phyloP scores from a whole-genome alignment of 345 rosid species.

The Eucalyptus tenuipes region DNA sequence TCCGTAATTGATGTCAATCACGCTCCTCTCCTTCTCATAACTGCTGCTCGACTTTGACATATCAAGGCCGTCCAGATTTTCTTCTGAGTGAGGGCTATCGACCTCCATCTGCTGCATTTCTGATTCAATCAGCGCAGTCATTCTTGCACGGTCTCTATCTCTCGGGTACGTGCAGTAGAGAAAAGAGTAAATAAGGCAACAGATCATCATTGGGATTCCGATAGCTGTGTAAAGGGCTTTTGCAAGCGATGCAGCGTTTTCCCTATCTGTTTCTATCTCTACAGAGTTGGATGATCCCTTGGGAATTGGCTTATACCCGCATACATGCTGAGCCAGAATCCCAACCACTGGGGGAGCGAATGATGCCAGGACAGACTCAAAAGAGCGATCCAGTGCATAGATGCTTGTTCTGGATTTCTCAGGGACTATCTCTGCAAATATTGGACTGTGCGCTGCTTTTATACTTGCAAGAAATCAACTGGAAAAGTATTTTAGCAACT shows the following conservation, averaged over 20 bases:
- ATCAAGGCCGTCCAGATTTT: constrained; percentile 2
- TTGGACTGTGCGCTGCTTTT: constrained; percentile 38
- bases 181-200: constrained; percentile 68
- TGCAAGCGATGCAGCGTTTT: constrained; percentile 64
- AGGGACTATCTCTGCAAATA: constrained; percentile 92
- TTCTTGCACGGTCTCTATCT: constrained; percentile 63
- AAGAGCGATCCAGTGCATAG: constrained; percentile 67
- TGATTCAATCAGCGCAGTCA: constrained; percentile 56
- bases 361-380: constrained; percentile 68
- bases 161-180: constrained; percentile 70
- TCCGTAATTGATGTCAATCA: constrained; percentile 18
- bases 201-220: constrained; percentile 58
- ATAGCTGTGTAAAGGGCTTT: constrained; percentile 75
- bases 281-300: constrained; percentile 22
- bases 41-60: neutral
- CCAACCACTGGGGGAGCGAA: constrained; percentile 85
- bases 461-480: neutral
- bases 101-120: constrained; percentile 39
- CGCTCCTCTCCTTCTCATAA: constrained; percentile 1
- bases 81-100: neutral
- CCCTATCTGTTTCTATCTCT: constrained; percentile 60
- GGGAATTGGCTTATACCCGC: constrained; percentile 59
- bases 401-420: constrained; percentile 74
- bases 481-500: neutral
- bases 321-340: constrained; percentile 57